phyloP scores from a whole-genome alignment of 2,329 filamentous ascomycete species.

The Xylaria hypoxylon region DNA sequence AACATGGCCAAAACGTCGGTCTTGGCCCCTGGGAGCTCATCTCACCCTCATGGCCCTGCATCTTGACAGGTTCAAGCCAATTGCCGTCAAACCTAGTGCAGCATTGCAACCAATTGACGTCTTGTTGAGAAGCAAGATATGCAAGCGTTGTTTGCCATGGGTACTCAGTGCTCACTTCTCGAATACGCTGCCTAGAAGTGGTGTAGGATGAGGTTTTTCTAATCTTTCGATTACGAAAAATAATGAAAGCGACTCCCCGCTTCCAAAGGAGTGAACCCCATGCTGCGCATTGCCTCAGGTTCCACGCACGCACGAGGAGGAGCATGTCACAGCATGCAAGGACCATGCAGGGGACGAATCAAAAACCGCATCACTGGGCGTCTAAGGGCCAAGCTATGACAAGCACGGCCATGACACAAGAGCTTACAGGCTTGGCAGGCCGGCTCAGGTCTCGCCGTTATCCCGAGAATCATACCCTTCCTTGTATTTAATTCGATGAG shows the following conservation, averaged over 20 bases:
- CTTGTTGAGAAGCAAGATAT: not conserved
- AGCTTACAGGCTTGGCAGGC: slow-evolving; percentile 33
- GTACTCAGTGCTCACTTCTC: not conserved
- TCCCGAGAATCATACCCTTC: slow-evolving; percentile 6
- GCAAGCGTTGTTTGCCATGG: not conserved
- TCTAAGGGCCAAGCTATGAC: slow-evolving; percentile 8
- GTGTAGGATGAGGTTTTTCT: not conserved
- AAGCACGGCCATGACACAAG: slow-evolving; percentile 29
- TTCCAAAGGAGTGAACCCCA: slow-evolving; percentile 5
- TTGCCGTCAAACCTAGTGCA: not conserved
- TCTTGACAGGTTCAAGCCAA: not conserved
- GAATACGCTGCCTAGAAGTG: not conserved
- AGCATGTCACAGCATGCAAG: slow-evolving; percentile 22
- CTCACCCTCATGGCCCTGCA: not conserved
- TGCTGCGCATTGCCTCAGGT: slow-evolving; percentile 9
- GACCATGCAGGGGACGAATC: slow-evolving; percentile 29
- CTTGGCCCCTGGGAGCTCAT: slow-evolving; percentile 24
- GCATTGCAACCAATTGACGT: not conserved
- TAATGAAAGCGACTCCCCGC: slow-evolving; percentile 7
- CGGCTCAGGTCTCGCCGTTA: slow-evolving; percentile 27
- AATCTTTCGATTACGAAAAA: not conserved
- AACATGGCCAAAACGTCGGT: slow-evolving; percentile 35
- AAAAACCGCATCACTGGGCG: not conserved
- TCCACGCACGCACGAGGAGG: too few relatives aligned
- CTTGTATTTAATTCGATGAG: not conserved